A percentile compares a stretch with the other conserved stretches of the same genome.
phyloP scores from a whole-genome alignment of 2,329 filamentous ascomycete species.

The Diaporthe sp. region DNA sequence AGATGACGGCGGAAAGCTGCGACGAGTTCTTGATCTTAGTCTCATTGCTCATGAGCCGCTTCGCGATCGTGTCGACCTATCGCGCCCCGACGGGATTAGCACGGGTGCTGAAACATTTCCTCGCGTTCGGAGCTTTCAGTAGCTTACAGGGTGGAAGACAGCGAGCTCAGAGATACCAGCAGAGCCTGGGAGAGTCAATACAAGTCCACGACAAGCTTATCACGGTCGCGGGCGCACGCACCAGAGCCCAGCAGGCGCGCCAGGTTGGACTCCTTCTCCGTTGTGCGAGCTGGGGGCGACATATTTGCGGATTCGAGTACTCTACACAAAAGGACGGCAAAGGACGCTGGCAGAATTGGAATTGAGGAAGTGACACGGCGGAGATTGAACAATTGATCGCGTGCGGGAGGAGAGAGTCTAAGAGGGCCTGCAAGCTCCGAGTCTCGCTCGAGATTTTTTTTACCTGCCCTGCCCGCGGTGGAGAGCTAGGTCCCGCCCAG shows the following conservation, averaged over 20 bases:
- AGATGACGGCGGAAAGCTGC: slow-evolving; percentile 91
- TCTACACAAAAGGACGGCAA: slow-evolving; percentile 18
- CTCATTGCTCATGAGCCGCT: slow-evolving; percentile 99
- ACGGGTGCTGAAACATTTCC: background rate
- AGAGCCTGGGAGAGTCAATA: slow-evolving; percentile 70
- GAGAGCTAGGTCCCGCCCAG: slow-evolving; percentile 29
- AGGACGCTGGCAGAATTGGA: slow-evolving; percentile 22
- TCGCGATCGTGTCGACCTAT: slow-evolving; percentile 97
- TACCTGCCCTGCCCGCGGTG: slow-evolving; percentile 20
- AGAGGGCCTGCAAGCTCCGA: slow-evolving; percentile 29
- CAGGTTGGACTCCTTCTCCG: slow-evolving; percentile 86
- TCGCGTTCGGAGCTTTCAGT: slow-evolving; percentile 47
- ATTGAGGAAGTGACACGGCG: slow-evolving; percentile 30
- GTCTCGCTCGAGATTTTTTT: slow-evolving; percentile 40
- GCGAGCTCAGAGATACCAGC: slow-evolving; percentile 94
- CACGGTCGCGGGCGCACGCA: slow-evolving; percentile 52
- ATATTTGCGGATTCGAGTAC: slow-evolving; percentile 54
- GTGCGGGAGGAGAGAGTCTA: slow-evolving; percentile 31
- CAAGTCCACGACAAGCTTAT: slow-evolving; percentile 18
- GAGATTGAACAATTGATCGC: slow-evolving; percentile 31
- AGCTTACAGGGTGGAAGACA: slow-evolving; percentile 86
- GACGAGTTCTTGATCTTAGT: slow-evolving; percentile 71
- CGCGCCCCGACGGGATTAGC: slow-evolving; percentile 45
- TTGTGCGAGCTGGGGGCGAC: slow-evolving; percentile 68
- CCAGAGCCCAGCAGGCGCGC: slow-evolving; percentile 94